phyloP scores from a whole-genome alignment of 306 rosid species.

The Gillenia trifoliata region DNA sequence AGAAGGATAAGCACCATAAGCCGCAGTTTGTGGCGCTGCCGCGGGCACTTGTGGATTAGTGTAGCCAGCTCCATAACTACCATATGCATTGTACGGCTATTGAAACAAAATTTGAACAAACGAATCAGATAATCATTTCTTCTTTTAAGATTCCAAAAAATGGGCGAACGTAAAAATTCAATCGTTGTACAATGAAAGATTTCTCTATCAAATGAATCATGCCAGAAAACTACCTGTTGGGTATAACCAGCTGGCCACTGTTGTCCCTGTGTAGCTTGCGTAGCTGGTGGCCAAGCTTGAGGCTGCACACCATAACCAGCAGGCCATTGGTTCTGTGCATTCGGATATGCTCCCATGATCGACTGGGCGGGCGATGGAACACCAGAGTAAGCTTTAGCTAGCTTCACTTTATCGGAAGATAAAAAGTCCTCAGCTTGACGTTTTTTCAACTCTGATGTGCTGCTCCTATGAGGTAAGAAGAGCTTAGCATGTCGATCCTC shows the following conservation, averaged over 20 bases:
- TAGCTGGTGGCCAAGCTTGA: conserved; percentile 90
- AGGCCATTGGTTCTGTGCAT: conserved; percentile 79
- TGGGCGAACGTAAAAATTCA: not conserved
- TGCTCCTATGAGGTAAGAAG: conserved; percentile 78
- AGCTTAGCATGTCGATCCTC: conserved; percentile 94
- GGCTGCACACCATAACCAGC: conserved; percentile 75
- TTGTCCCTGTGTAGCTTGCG: conserved; percentile 82
- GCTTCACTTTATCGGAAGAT: conserved; percentile 78
- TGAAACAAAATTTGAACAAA: conserved; percentile 21
- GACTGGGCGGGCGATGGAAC: conserved; percentile 83
- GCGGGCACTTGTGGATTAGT: conserved; percentile 58
- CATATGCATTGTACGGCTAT: conserved; percentile 73
- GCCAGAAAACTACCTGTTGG: conserved; percentile 55
- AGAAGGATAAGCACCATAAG: conserved; percentile 78
- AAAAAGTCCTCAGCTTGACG: conserved; percentile 93
- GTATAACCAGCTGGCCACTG: conserved; percentile 93
- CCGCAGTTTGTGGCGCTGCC: conserved; percentile 55
- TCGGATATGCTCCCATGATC: conserved; percentile 72
- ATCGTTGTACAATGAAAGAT: not conserved
- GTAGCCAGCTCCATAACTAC: conserved; percentile 69
- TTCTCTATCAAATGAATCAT: not conserved
- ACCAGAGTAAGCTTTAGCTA: conserved; percentile 61
- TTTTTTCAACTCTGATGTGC: conserved; percentile 80
- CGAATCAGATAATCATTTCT: not conserved
- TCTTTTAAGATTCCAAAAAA: not conserved